Conservation (phyloP, 805 yeast genomes). For the Candida tallmaniae region DNA sequence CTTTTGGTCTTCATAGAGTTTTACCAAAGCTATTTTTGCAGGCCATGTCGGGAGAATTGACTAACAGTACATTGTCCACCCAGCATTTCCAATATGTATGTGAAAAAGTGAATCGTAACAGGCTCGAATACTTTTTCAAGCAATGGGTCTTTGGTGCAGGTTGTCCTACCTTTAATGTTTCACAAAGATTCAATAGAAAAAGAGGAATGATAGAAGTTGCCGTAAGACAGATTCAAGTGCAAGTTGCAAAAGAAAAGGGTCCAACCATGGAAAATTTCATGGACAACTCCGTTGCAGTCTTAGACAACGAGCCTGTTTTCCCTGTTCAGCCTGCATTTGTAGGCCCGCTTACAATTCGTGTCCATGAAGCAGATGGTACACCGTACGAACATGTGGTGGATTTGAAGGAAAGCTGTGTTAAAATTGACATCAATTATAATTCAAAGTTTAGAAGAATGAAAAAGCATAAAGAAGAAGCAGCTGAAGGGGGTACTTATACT, state of each 20-base stretch:
- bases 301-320: conserved; percentile 38
- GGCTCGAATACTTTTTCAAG: conserved; percentile 75
- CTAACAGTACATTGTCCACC: conserved; percentile 71
- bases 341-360: conserved; percentile 95
- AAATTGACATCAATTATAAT: conserved; percentile 90
- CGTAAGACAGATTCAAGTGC: conserved; percentile 81
- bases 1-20: conserved; percentile 87
- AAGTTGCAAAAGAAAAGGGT: conserved; percentile 41
- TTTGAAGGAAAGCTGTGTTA: conserved; percentile 77
- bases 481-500: conserved; percentile 35
- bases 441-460: conserved; percentile 84
- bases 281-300: conserved; percentile 38
- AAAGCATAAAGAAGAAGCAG: conserved; percentile 46
- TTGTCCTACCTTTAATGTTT: conserved; percentile 80
- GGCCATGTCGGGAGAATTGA: conserved; percentile 91
- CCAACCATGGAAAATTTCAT: conserved; percentile 41
- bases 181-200: conserved; percentile 91
- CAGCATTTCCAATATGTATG: conserved; percentile 89
- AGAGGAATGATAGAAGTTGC: conserved; percentile 93
- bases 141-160: conserved; percentile 94
- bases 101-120: conserved; percentile 87
- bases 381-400: conserved; percentile 98
- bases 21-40: conserved; percentile 87
- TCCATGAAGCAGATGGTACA: conserved; percentile 97
- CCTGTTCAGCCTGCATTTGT: conserved; percentile 56